These are phyloP conservation scores for Raffaelea deltoideospora DNA, from an alignment of 2,329 filamentous ascomycete genomes.

Conservation along the genomic window DNA sequence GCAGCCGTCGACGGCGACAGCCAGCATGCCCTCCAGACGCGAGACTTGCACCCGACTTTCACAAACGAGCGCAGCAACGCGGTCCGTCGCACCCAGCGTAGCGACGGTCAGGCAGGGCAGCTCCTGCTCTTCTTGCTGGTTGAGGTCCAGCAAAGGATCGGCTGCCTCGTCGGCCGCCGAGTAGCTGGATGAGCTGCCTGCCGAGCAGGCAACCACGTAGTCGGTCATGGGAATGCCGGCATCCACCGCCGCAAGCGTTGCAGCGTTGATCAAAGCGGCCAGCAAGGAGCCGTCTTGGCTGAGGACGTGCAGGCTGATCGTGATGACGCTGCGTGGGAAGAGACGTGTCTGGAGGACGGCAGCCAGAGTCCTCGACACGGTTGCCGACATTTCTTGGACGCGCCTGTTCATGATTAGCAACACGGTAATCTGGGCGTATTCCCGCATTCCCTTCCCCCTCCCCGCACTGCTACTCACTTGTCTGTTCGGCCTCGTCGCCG, in stretches of 20 bases:
- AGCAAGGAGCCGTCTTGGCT: conserved; percentile 82
- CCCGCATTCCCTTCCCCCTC: no score
- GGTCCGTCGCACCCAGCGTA: conserved; percentile 59
- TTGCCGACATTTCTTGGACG: conserved; percentile 65
- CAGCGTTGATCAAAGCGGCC: conserved; percentile 78
- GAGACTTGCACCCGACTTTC: conserved; percentile 76
- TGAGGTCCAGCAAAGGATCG: conserved; percentile 69
- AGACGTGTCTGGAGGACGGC: conserved; percentile 70
- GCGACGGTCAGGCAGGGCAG: conserved; percentile 78
- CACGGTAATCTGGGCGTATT: no score
- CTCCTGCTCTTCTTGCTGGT: conserved; percentile 69
- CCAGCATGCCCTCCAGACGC: conserved; percentile 81
- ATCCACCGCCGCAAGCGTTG: conserved; percentile 82
- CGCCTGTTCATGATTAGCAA: conserved; percentile 40
- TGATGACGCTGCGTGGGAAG: conserved; percentile 77
- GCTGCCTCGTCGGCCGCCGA: conserved; percentile 49
- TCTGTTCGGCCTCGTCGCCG: conserved; percentile 62
- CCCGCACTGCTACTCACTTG: conserved; percentile 54
- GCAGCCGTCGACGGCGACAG: conserved; percentile 82
- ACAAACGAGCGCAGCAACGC: conserved; percentile 65
- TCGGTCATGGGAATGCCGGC: conserved; percentile 92
- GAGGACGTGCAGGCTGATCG: conserved; percentile 71
- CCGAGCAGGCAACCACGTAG: conserved; percentile 78
- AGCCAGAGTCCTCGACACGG: conserved; percentile 62
- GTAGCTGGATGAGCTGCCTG: conserved; percentile 60